Evolutionary conservation across 495 filamentous ascomycete genomes (phyloP), one percentile per base, ranked within the genome.

Genomic region (Terfezia claveryi): DNA sequence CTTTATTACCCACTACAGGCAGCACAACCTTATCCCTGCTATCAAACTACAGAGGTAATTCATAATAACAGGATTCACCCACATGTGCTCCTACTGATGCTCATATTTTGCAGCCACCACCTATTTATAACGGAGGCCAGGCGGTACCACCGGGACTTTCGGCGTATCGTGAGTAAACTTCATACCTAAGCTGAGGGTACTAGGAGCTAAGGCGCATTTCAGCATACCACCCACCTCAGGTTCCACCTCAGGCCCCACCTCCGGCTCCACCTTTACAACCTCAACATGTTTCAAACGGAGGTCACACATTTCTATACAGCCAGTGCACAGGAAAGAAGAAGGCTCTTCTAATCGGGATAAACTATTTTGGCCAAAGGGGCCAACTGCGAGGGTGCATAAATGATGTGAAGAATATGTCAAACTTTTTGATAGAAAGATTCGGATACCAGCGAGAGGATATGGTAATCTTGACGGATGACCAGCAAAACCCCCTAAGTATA

Each of bases 351-450:
- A 93, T 98, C 57, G 91, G 91, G 41, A 94, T 96, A 73, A 98
- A 98, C 70, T 98, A 98, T 68, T 95, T 95, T 61, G 78, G 81
- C 49, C 91, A 96, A 67, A 78, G 82, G 54, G 89, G 88, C 54
- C 85, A 96, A 72, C 72, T 98, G 49, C 70, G 87, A 51, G 91
- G 91, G 53, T 98, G 91, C 66, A 96, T 96, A 72, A 96, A 96
- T 67, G 91, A 98, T 67, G 92, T 94, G 44, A 84, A 88, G 71
- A 96, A 96, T 66, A 92, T 98, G 91, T 92, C 86, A 23, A 73
- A 74, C 54, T 98, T 93, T 62, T 73, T 98, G 52, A 85, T 89
- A 64, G 79, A 88, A 63, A 80, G 85, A 60, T 98, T 92, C 64
- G 82, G 84, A 37, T 98, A 96, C 67, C 83, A 86, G 64, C 76